These are phyloP conservation scores for Lepraria neglecta DNA, from an alignment of 495 filamentous ascomycete species.

Conservation along the genomic window DNA sequence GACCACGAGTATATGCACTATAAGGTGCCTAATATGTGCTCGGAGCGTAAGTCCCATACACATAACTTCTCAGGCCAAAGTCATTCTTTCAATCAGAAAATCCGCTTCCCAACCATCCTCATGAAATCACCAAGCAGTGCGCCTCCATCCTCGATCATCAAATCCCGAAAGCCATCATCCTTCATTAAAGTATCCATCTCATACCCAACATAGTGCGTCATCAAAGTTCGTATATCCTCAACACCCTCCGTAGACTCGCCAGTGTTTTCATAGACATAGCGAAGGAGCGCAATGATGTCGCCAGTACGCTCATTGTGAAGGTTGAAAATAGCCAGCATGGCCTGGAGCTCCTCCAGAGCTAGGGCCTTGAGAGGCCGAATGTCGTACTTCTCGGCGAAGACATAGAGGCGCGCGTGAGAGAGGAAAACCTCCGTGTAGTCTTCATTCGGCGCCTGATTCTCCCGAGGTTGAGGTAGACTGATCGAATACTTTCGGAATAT, in stretches of 20 bases:
- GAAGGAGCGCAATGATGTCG: conserved; percentile 33
- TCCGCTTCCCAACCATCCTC: conserved; percentile 25
- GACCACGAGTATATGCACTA: too few relatives aligned
- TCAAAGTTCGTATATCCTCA: conserved; percentile 27
- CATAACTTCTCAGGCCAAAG: too few relatives aligned
- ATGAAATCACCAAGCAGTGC: conserved; percentile 24
- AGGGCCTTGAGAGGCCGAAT: conserved; percentile 30
- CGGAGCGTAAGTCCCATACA: too few relatives aligned
- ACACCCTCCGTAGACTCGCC: neutral
- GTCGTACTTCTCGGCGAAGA: conserved; percentile 35
- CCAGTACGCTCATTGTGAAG: conserved; percentile 26
- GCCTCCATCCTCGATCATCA: conserved; percentile 27
- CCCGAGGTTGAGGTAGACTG: conserved; percentile 2
- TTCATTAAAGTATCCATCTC: conserved; percentile 33
- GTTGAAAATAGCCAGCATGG: conserved; percentile 32
- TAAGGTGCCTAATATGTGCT: too few relatives aligned
- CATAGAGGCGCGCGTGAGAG: conserved; percentile 34
- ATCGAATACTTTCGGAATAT: neutral
- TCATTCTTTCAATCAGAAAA: neutral
- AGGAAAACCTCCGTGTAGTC: conserved; percentile 38
- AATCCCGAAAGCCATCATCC: conserved; percentile 27
- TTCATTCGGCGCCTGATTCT: conserved; percentile 20
- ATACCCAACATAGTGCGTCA: conserved; percentile 29
- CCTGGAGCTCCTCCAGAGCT: conserved; percentile 32
- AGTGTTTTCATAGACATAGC: conserved; percentile 33